Conservation (phyloP, 352 stramenopile genomes). For the Phytophthora hibernalis region DNA sequence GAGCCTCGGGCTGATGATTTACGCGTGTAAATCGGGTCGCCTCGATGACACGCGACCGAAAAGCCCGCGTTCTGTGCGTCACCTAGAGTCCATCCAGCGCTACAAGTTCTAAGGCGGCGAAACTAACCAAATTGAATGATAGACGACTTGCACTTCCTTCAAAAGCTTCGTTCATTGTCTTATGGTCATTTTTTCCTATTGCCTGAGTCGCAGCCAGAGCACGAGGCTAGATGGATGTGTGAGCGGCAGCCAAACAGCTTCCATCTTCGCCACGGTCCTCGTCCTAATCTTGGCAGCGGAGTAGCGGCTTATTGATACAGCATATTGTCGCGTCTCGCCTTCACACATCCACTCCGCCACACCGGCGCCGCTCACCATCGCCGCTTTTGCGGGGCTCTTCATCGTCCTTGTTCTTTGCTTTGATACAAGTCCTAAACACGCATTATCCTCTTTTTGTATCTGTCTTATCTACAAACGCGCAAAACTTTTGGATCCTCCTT, state of each 20-base stretch:
- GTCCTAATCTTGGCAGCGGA: conserved; percentile 27
- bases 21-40: conserved; percentile 66
- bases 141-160: conserved; percentile 21
- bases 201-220: conserved; percentile 32
- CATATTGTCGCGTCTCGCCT: conserved; percentile 54
- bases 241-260: conserved; percentile 18
- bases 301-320: conserved; percentile 75
- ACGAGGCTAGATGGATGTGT: conserved; percentile 16
- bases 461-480: conserved; percentile 74
- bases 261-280: conserved; percentile 28
- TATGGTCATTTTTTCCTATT: conserved; percentile 37
- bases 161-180: conserved; percentile 40
- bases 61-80: conserved; percentile 61
- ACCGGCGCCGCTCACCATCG: conserved; percentile 22
- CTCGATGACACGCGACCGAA: conserved; percentile 76
- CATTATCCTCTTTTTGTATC: conserved; percentile 54
- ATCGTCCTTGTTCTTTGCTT: conserved; percentile 49
- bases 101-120: conserved; percentile 44
- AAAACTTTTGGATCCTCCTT: conserved; percentile 56
- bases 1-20: conserved; percentile 83
- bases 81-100: conserved; percentile 69
- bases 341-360: conserved; percentile 34
- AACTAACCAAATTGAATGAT: conserved; percentile 8
- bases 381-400: conserved; percentile 21
- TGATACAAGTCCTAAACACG: conserved; percentile 65